A percentile compares a stretch with the other conserved stretches of the same genome.
These are phyloP conservation scores for Leccinum broughii DNA, from an alignment of 768 basidiomycete species.

Conservation along the genomic window DNA sequence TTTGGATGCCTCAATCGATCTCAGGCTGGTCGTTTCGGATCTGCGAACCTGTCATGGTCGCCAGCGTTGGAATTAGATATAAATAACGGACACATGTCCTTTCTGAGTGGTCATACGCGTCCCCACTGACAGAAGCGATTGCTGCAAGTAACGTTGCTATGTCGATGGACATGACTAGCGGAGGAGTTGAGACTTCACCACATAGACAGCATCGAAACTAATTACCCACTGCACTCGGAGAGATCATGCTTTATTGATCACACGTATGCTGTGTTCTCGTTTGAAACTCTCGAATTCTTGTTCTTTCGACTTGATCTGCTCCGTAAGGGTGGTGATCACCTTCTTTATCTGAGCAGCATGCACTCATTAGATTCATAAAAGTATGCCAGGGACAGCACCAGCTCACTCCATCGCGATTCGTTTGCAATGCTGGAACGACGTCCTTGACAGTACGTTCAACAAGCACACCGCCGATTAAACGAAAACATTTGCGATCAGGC, in stretches of 20 bases:
- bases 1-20: neutral
- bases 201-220: neutral
- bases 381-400: neutral
- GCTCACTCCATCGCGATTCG: conserved; percentile 85
- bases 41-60: neutral
- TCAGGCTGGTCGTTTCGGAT: neutral
- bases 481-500: conserved; percentile 93
- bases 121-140: neutral
- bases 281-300: conserved; percentile 81
- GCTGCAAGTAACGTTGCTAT: neutral
- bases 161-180: neutral
- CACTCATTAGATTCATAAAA: conserved; percentile 11
- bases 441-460: conserved; percentile 96
- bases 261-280: conserved; percentile 72
- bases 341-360: conserved; percentile 65
- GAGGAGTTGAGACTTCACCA: neutral
- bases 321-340: conserved; percentile 72
- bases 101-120: neutral
- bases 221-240: conserved; percentile 6
- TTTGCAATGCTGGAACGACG: conserved; percentile 85
- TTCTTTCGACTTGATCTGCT: conserved; percentile 89
- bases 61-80: neutral
- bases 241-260: conserved; percentile 40
- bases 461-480: conserved; percentile 91
- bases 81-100: neutral